A percentile compares a stretch with the other conserved stretches of the same genome.
These are phyloP conservation scores for Cyanidiococcus yangmingshanensis DNA, from an alignment of 23 red algal genomes.

Conservation along the genomic window DNA sequence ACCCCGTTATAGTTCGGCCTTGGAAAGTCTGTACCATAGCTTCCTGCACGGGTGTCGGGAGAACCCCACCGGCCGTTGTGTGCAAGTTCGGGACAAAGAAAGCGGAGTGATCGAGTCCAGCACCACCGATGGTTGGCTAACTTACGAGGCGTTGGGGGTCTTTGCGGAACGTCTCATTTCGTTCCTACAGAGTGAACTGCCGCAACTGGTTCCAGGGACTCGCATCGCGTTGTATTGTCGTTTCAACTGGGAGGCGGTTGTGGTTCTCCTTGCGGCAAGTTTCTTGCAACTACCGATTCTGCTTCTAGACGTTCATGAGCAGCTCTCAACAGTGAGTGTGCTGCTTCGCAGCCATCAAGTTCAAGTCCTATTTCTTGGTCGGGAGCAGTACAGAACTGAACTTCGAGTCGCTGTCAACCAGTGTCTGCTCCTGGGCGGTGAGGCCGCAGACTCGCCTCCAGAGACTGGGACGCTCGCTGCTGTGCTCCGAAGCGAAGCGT, in stretches of 20 bases:
- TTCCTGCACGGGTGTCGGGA: not conserved
- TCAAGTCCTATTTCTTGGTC: not conserved
- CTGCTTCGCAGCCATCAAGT: not conserved
- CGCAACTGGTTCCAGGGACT: not conserved
- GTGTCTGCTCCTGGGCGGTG: not conserved
- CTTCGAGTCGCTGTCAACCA: not conserved
- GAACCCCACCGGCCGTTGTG: constrained; percentile 6
- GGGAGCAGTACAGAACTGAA: not conserved
- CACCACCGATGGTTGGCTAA: not conserved
- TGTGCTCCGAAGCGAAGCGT: not conserved
- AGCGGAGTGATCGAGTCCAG: not conserved
- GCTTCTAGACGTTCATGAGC: not conserved
- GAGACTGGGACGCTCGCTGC: not conserved
- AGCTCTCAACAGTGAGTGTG: not conserved
- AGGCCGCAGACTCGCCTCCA: not conserved
- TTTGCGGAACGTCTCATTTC: not conserved
- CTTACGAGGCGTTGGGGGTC: not conserved
- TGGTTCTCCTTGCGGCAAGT: not conserved
- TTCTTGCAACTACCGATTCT: not conserved
- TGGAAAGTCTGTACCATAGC: not conserved
- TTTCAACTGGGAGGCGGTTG: not conserved
- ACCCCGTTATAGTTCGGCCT: no score
- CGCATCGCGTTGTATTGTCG: not conserved
- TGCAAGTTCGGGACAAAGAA: not conserved
- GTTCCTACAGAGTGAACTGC: not conserved